Percentiles rank a stretch among this genome's conserved stretches.
These are phyloP conservation scores for Didymella lethalis DNA, from an alignment of 2,329 filamentous ascomycete genomes.

Conservation along the genomic window DNA sequence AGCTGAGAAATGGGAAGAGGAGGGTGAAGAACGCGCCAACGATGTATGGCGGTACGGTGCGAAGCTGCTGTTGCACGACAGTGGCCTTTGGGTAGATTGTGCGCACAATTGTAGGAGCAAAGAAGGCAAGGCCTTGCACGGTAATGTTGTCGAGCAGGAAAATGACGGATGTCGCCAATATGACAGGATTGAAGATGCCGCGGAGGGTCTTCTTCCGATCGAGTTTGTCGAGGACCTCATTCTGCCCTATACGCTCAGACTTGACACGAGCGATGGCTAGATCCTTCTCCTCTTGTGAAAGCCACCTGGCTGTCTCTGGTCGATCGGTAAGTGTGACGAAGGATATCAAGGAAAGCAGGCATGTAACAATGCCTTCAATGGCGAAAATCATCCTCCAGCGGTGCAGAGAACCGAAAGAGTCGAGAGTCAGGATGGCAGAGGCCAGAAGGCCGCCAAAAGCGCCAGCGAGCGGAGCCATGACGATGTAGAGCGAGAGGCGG, in stretches of 20 bases:
- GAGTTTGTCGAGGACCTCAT: conserved; percentile 69
- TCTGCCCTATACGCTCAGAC: conserved; percentile 70
- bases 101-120: conserved; percentile 72
- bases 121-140: conserved; percentile 74
- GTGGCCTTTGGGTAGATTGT: conserved; percentile 69
- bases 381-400: conserved; percentile 76
- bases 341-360: conserved; percentile 64
- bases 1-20: conserved; percentile 67
- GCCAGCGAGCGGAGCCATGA: conserved; percentile 74
- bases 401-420: conserved; percentile 63
- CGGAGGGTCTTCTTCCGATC: conserved; percentile 65
- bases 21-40: conserved; percentile 73
- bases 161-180: conserved; percentile 63
- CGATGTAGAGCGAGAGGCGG: conserved; percentile 72
- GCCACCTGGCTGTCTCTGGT: conserved; percentile 72
- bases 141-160: conserved; percentile 74
- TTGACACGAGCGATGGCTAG: conserved; percentile 72
- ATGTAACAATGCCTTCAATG: conserved; percentile 73
- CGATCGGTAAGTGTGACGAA: conserved; percentile 73
- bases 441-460: conserved; percentile 74
- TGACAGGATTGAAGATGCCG: conserved; percentile 71
- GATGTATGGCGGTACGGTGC: conserved; percentile 74
- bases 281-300: conserved; percentile 70
- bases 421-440: conserved; percentile 67
- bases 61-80: conserved; percentile 71